phyloP scores from a whole-genome alignment of 2,329 filamentous ascomycete species.

The Pseudogymnoascus sp. region DNA sequence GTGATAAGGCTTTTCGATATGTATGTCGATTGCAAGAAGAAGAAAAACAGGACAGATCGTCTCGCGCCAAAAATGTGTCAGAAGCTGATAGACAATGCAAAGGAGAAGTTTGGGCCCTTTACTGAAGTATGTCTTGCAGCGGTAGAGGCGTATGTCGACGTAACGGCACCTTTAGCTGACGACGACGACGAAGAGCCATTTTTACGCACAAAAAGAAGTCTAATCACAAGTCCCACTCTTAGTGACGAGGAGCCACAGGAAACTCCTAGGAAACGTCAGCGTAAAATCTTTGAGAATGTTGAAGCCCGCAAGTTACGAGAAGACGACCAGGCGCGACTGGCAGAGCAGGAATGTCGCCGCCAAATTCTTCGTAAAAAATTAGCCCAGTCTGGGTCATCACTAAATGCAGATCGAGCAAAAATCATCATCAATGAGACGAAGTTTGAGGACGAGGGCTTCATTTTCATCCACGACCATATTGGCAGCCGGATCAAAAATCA shows the following conservation, averaged over 20 bases:
- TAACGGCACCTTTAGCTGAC: not conserved
- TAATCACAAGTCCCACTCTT: not conserved
- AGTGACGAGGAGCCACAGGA: slow-evolving; percentile 11
- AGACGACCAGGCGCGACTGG: slow-evolving; percentile 43
- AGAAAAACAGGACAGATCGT: slow-evolving; percentile 11
- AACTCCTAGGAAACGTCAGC: slow-evolving; percentile 30
- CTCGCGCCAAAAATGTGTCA: slow-evolving; percentile 19
- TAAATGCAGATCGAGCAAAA: slow-evolving; percentile 36
- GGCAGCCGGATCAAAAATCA: slow-evolving; percentile 64
- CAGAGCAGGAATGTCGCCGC: slow-evolving; percentile 46
- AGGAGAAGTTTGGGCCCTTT: not conserved
- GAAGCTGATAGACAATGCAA: slow-evolving; percentile 19
- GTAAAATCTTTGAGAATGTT: slow-evolving; percentile 38
- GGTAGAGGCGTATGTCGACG: not conserved
- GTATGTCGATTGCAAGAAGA: slow-evolving; percentile 25
- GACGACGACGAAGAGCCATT: slow-evolving; percentile 22
- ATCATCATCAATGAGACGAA: slow-evolving; percentile 63
- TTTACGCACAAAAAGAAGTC: slow-evolving; percentile 10
- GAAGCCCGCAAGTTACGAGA: slow-evolving; percentile 41
- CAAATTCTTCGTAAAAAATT: slow-evolving; percentile 39
- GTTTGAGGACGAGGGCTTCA: slow-evolving; percentile 48
- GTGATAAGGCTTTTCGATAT: slow-evolving; percentile 23
- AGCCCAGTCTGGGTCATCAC: slow-evolving; percentile 35
- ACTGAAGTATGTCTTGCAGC: slow-evolving; percentile 6
- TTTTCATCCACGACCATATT: slow-evolving; percentile 59